These are phyloP conservation scores for Leccinellum albellum DNA, from an alignment of 768 basidiomycete species.

Conservation along the genomic window DNA sequence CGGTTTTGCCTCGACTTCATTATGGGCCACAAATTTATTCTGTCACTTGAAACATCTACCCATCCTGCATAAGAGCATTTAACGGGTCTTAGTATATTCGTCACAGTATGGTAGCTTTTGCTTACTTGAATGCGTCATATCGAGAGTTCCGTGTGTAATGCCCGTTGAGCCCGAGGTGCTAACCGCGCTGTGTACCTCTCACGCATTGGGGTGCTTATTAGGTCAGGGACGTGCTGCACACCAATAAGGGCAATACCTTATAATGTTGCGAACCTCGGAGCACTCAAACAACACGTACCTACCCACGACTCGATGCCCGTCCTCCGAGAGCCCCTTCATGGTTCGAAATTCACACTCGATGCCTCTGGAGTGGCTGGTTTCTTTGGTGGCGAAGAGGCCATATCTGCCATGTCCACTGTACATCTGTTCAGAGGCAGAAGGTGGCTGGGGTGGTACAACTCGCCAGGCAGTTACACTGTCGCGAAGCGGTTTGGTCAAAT, in stretches of 20 bases:
- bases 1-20: not conserved
- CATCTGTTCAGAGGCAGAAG: slow-evolving; percentile 30
- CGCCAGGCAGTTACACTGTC: slow-evolving; percentile 34
- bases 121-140: not conserved
- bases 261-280: not conserved
- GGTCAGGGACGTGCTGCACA: not conserved
- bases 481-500: slow-evolving; percentile 32
- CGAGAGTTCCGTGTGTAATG: not conserved
- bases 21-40: no score
- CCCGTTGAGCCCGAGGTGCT: not conserved
- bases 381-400: slow-evolving; percentile 37
- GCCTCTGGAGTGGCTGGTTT: slow-evolving; percentile 33
- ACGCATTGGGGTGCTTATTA: not conserved
- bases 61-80: not conserved
- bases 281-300: not conserved
- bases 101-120: not conserved
- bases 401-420: slow-evolving; percentile 35
- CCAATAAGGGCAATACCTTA: not conserved
- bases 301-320: slow-evolving; percentile 15
- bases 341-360: slow-evolving; percentile 20
- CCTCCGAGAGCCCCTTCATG: slow-evolving; percentile 7
- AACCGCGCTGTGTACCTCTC: not conserved
- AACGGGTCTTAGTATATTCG: not conserved
- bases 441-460: slow-evolving; percentile 38
- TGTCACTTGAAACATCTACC: not conserved